Conservation (phyloP, 2,329 filamentous ascomycete genomes). For the Keithomyces neogunnii region DNA sequence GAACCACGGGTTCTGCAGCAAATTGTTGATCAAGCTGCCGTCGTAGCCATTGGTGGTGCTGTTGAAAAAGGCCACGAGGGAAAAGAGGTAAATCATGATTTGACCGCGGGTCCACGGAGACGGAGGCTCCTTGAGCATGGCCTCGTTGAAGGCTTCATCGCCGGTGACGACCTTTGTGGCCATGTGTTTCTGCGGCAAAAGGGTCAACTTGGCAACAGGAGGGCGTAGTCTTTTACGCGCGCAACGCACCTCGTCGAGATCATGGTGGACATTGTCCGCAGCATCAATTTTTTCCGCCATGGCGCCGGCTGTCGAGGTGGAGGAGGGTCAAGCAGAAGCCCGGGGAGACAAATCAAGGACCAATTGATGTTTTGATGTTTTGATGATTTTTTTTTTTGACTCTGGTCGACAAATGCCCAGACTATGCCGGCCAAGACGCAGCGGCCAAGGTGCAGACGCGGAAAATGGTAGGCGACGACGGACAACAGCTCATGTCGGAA, state of each 20-base stretch:
- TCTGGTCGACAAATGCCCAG: no score
- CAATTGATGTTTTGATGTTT: no score
- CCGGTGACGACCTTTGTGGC: slow-evolving; percentile 10
- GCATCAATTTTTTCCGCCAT: not conserved
- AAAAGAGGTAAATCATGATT: slow-evolving; percentile 33
- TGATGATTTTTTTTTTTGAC: no score
- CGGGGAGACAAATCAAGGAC: no score
- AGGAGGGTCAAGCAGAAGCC: no score
- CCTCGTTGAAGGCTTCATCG: slow-evolving; percentile 35
- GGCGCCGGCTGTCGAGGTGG: not conserved
- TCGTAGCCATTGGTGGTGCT: slow-evolving; percentile 31
- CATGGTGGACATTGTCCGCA: not conserved
- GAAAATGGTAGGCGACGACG: no score
- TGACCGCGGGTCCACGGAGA: slow-evolving; percentile 28
- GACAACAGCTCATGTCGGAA: no score
- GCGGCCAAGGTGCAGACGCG: no score
- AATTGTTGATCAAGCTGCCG: slow-evolving; percentile 40
- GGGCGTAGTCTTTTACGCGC: not conserved
- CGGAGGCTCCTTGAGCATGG: slow-evolving; percentile 44
- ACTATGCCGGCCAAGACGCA: no score
- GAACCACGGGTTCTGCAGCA: slow-evolving; percentile 34
- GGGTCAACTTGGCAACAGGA: not conserved
- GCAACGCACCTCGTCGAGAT: not conserved
- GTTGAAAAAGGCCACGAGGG: slow-evolving; percentile 21
- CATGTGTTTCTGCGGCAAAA: not conserved